phyloP scores from a whole-genome alignment of 169 alveolate species.

The Miamiensis avidus region DNA sequence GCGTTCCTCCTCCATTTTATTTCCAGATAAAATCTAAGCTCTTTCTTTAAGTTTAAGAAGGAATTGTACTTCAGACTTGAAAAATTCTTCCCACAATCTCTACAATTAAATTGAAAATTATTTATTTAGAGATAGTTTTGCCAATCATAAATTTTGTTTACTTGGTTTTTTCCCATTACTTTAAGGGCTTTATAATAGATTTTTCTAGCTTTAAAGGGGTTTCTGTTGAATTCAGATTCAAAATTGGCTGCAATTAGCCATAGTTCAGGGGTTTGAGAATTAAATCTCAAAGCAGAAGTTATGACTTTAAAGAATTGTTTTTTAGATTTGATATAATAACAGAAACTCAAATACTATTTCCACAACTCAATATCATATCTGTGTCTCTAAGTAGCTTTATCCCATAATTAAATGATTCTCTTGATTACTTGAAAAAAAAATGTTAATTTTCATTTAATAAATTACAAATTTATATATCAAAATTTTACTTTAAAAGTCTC shows the following conservation, averaged over 20 bases:
- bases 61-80: conserved; percentile 12
- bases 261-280: conserved; percentile 33
- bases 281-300: conserved; percentile 37
- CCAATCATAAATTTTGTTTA: too few relatives aligned
- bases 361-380: conserved; percentile 40
- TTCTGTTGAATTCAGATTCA: conserved; percentile 37
- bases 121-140: too few relatives aligned
- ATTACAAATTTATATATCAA: neutral
- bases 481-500: conserved; percentile 33
- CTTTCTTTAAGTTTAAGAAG: neutral
- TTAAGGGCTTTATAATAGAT: conserved; percentile 39
- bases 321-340: conserved; percentile 40
- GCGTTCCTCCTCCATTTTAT: neutral
- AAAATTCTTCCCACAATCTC: conserved; percentile 11
- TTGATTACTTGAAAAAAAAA: conserved; percentile 25
- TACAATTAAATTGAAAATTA: neutral
- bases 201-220: conserved; percentile 49
- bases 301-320: conserved; percentile 41
- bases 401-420: conserved; percentile 47
- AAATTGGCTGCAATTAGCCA: conserved; percentile 41
- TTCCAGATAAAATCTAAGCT: neutral
- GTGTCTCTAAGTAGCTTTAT: conserved; percentile 34
- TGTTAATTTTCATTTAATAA: neutral
- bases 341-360: conserved; percentile 46
- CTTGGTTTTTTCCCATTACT: conserved; percentile 10